Evolutionary conservation across 108 stramenopile species (phyloP).

Genomic region (Chaetoceros muelleri): DNA sequence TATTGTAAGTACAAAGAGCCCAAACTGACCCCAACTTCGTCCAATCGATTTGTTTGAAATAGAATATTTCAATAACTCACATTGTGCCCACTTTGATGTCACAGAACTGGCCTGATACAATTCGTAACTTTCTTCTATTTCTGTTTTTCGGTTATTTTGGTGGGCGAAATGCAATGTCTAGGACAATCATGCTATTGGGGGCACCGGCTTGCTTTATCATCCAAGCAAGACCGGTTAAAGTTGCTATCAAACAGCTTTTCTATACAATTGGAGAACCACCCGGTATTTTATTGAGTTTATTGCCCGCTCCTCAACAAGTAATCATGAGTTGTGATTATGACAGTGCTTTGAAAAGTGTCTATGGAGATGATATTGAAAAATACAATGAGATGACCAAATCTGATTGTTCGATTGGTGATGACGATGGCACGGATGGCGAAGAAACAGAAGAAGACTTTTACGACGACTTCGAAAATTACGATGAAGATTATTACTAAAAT

Average conservation of each 20-base stretch:
- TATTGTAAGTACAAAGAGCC: slow-evolving; percentile 36
- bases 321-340: slow-evolving; percentile 52
- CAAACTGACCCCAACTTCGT: not conserved
- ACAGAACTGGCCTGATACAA: slow-evolving; percentile 65
- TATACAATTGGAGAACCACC: slow-evolving; percentile 62
- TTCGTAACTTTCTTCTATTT: slow-evolving; percentile 63
- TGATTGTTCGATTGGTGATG: slow-evolving; percentile 24
- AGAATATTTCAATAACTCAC: not conserved
- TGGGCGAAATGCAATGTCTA: slow-evolving; percentile 49
- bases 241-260: slow-evolving; percentile 60
- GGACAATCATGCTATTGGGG: slow-evolving; percentile 41
- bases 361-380: slow-evolving; percentile 24
- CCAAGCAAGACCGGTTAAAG: slow-evolving; percentile 73
- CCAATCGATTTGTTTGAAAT: not conserved
- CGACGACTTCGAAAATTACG: not conserved
- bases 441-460: not conserved
- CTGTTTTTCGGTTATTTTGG: slow-evolving; percentile 81
- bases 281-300: slow-evolving; percentile 53
- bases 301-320: slow-evolving; percentile 79
- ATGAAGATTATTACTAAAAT: too few species aligned
- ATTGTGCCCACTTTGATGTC: not conserved
- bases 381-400: too few species aligned
- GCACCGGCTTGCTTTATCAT: slow-evolving; percentile 66
- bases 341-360: slow-evolving; percentile 22
- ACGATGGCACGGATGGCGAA: slow-evolving; percentile 7